Base-by-base conservation (phyloP, 345 rosid species). In the Aurinia saxatilis region DNA sequence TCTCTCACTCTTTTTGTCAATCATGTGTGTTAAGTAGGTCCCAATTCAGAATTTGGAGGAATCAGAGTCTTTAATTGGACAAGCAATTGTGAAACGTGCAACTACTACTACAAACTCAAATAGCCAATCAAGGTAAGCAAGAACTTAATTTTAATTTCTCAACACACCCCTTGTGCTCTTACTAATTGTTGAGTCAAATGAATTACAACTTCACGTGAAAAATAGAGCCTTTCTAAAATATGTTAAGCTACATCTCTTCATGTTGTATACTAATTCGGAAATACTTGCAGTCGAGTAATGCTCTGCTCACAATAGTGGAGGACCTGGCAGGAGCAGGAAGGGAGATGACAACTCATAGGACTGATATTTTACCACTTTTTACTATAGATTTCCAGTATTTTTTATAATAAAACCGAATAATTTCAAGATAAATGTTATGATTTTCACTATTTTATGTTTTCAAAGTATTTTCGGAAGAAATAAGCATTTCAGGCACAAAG, bases 251-350 rank as follows among this genome's bases (percentile, higher is more conserved):
- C 8, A 16, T 71, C 47, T 27, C 34, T n/a, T 56, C 35, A 23
- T 15, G 12, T 36, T 42, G 6, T 23, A 12, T 13, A 27, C 33
- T 57, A 40, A 40, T 42, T 63, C 14, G 56, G 49, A 8, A 54
- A 50, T 72, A 15, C 39, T 70, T 53, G 52, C 84, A 71, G 56
- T 66, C 67, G 33, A 70, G 59, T 62, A 60, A 70, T 68, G 78
- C 84, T 63, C 58, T 80, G 65, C 68, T 92, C 49, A 84, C 95
- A 8, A 80, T 92, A 60, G 91, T 87, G 60, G n/a, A n/a, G n/a
- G 98, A 92, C 76, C 79, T 92, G 57, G 98, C 98, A 7, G 98
- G 98, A 73, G 91, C 98, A 34, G 98, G 89, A 78, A 82, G 98
- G 70, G 96, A 85, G 75, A 86, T 80, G 68, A 76, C 81, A 80